These are phyloP conservation scores for Podospora australis DNA, from an alignment of 495 filamentous ascomycete species.

Conservation along the genomic window DNA sequence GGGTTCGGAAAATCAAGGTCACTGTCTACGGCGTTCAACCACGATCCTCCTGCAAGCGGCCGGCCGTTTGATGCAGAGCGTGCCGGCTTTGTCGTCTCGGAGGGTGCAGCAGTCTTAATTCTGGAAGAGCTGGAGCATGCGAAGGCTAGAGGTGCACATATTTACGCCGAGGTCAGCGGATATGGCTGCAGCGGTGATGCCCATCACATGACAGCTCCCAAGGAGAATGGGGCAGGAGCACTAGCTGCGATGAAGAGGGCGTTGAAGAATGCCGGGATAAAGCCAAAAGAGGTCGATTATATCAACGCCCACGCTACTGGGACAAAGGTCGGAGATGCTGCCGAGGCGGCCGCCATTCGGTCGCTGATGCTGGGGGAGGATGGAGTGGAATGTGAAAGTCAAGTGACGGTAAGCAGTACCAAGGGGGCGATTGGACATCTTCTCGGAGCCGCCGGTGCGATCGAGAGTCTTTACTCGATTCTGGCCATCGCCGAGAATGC, in stretches of 20 bases:
- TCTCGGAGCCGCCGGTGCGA: conserved; percentile 80
- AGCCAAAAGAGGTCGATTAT: conserved; percentile 72
- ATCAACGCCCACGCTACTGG: conserved; percentile 94
- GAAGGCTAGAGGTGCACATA: conserved; percentile 64
- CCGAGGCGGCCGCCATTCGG: conserved; percentile 81
- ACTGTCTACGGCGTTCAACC: conserved; percentile 73
- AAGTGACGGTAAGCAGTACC: conserved; percentile 83
- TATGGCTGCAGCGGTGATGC: conserved; percentile 88
- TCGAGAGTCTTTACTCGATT: conserved; percentile 81
- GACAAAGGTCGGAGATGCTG: conserved; percentile 76
- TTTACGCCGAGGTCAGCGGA: conserved; percentile 84
- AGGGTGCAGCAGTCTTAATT: conserved; percentile 82
- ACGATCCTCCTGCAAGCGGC: conserved; percentile 64
- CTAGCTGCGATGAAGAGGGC: conserved; percentile 79
- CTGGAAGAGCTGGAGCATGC: conserved; percentile 91
- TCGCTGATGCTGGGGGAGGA: conserved; percentile 66
- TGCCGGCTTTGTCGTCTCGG: conserved; percentile 84
- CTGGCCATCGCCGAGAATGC: conserved; percentile 71
- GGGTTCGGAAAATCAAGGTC: conserved; percentile 87
- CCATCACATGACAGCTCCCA: conserved; percentile 85
- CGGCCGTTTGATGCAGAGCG: conserved; percentile 83
- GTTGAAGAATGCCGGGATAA: conserved; percentile 62
- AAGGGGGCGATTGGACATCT: conserved; percentile 93
- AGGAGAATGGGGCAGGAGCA: conserved; percentile 73
- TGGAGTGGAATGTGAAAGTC: conserved; percentile 51